Evolutionary conservation across 2,329 filamentous ascomycete species (phyloP).

Genomic region (Trichoderma sp.): DNA sequence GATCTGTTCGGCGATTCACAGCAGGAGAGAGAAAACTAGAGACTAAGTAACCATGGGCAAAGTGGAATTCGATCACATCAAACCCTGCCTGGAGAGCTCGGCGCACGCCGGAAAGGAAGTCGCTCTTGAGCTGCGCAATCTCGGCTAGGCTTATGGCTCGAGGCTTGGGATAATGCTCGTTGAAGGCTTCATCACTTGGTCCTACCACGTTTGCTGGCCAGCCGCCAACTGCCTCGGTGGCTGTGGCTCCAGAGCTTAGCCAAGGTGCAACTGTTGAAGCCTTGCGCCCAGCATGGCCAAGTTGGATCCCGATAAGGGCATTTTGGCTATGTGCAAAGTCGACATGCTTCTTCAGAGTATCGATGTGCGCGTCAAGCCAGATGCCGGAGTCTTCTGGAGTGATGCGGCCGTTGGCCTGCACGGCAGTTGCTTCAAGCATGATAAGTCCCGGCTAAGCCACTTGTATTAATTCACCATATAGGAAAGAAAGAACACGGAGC

Average conservation of each 20-base stretch:
- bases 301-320: conserved; percentile 68
- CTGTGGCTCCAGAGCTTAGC: conserved; percentile 53
- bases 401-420: conserved; percentile 64
- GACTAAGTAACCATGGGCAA: conserved; percentile 73
- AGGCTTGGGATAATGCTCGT: conserved; percentile 55
- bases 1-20: conserved; percentile 65
- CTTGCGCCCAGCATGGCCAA: conserved; percentile 71
- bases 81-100: conserved; percentile 61
- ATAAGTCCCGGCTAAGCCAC: conserved; percentile 49
- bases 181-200: conserved; percentile 50
- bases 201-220: conserved; percentile 50
- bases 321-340: conserved; percentile 58
- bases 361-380: conserved; percentile 69
- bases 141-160: conserved; percentile 62
- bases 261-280: conserved; percentile 56
- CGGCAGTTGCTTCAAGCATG: conserved; percentile 65
- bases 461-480: not conserved
- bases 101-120: conserved; percentile 52
- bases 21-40: conserved; percentile 65
- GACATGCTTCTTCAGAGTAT: conserved; percentile 53
- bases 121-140: conserved; percentile 60
- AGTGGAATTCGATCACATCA: conserved; percentile 68
- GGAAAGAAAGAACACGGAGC: not conserved
- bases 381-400: conserved; percentile 66
- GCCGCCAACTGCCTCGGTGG: conserved; percentile 42